Conservation (phyloP, 164 flowering plant genomes). For the Echeveria elegans region DNA sequence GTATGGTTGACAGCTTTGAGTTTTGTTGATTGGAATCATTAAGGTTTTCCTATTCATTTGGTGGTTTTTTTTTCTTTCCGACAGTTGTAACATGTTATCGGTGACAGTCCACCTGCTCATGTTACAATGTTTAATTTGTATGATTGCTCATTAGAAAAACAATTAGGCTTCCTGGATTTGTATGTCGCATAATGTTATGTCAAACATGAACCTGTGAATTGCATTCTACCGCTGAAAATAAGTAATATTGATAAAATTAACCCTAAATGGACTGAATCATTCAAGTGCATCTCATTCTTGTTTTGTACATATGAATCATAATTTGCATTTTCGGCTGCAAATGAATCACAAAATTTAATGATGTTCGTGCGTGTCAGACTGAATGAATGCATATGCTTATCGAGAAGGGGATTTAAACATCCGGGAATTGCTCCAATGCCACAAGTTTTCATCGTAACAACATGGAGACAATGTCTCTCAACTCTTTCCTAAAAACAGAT, state of each 20-base stretch:
- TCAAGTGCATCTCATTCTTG: too few relatives aligned
- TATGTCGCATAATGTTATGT: neutral
- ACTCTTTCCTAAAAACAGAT: constrained; percentile 1
- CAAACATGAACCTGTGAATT: too few relatives aligned
- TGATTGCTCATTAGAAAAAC: neutral
- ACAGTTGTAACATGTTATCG: neutral
- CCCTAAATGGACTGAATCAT: too few relatives aligned
- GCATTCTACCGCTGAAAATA: too few relatives aligned
- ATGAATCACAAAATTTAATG: too few relatives aligned
- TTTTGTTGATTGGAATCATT: neutral
- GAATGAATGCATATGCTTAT: too few relatives aligned
- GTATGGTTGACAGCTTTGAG: neutral
- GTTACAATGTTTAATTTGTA: neutral
- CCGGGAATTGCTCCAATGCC: neutral
- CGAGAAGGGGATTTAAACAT: too few relatives aligned
- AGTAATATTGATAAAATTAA: too few relatives aligned
- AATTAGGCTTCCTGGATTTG: neutral
- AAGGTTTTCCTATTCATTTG: neutral
- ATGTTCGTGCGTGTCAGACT: too few relatives aligned
- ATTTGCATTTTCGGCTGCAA: too few relatives aligned
- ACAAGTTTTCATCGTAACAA: neutral
- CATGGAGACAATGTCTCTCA: neutral
- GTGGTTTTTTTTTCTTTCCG: neutral
- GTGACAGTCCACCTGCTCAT: neutral
- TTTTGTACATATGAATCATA: too few relatives aligned